A percentile compares a stretch with the other conserved stretches of the same genome.
Conservation (phyloP, 306 rosid species). For the Cicer chorassanicum region DNA sequence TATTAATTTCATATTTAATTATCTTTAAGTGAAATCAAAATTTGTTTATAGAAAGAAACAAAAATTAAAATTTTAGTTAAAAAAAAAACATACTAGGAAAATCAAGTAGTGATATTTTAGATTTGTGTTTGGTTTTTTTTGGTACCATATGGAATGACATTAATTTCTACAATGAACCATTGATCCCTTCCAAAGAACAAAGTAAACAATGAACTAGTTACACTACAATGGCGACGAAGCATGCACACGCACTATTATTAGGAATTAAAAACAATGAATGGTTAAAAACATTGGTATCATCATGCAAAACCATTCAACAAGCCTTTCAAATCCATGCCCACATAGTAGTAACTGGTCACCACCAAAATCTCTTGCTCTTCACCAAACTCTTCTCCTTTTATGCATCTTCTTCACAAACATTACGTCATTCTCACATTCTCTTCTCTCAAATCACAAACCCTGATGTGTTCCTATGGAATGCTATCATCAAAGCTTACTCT, state of each 20-base stretch:
- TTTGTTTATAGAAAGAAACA: too few species aligned
- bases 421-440: slow-evolving; percentile 42
- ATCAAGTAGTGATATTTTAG: too few species aligned
- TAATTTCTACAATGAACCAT: not conserved
- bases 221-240: slow-evolving; percentile 14
- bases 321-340: slow-evolving; percentile 54
- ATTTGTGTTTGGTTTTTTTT: not conserved
- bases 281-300: slow-evolving; percentile 37
- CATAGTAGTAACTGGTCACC: slow-evolving; percentile 39
- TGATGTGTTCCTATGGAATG: slow-evolving; percentile 51
- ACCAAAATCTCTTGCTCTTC: slow-evolving; percentile 40
- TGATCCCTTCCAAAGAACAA: not conserved
- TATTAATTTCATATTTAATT: too few species aligned
- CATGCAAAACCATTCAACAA: slow-evolving; percentile 50
- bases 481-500: slow-evolving; percentile 50
- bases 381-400: slow-evolving; percentile 48
- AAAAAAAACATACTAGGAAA: too few species aligned
- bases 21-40: too few species aligned
- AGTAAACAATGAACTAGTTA: not conserved
- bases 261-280: not conserved
- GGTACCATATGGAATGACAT: not conserved
- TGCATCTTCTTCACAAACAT: not conserved
- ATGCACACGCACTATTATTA: not conserved
- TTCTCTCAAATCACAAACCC: slow-evolving; percentile 48
- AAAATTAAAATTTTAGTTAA: too few species aligned